Base-by-base conservation (phyloP, 2,329 filamentous ascomycete genomes). In the Lasiodiplodia citricola region DNA sequence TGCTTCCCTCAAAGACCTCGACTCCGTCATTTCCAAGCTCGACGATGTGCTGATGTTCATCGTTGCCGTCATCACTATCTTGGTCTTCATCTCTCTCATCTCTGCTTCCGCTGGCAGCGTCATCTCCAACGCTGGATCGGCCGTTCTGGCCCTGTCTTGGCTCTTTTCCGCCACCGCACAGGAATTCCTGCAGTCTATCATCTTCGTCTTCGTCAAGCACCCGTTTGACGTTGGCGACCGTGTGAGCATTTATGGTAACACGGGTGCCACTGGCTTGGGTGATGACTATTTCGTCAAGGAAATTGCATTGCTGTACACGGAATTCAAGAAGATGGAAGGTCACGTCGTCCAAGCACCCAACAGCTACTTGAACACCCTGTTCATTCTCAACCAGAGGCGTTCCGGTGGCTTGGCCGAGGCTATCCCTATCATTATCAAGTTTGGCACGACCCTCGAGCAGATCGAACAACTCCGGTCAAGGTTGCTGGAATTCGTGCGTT, bases 241-340 rank as follows among this genome's bases (percentile, higher is more conserved):
- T 74, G 93, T 98, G 7, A 93, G 91, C 1, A 88, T 98, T 23
- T 97, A 97, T 75, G 94, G 94, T 66, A 96, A 94, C 74, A 93
- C 93, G 0, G 95, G 95, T 70, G 86, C 90, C n/a, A 78, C 86
- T 18, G 86, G 93, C 76, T 88, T 87, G 44, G 94, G 94, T 56
- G 95, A 97, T 74, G 95, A 97, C 75, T 98, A 97, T 80, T 97
- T 97, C 72, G 94, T 98, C 66, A 97, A 96, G 67, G 93, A 97
- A 76, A 96, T 98, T 67, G 92, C 93, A 1, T 86, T 98, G 1
- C 86, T 97, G 18, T 98, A 96, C 78, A 98, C 95, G 16, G 95
- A 97, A 76, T 97, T 97, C 84, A 97, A 97, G 86, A 97, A 97
- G 84, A 95, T 97, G 92, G 91, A 97, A 80, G 95, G 95, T 2